Percentiles rank a stretch among this genome's conserved stretches.
These are phyloP conservation scores for Calycina herbarum DNA, from an alignment of 2,329 filamentous ascomycete genomes.

Conservation along the genomic window DNA sequence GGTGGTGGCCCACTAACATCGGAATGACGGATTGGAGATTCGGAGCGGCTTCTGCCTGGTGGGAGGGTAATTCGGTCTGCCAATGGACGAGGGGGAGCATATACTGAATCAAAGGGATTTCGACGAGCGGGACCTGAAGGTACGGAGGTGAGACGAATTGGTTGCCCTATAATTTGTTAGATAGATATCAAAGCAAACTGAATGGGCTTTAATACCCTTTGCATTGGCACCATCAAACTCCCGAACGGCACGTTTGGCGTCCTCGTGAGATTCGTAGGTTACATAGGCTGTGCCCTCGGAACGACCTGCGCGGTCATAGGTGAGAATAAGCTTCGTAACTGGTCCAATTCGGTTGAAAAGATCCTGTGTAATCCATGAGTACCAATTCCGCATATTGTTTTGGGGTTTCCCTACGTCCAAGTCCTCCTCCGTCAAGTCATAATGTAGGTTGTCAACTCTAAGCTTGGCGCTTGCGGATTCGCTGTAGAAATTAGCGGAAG, in stretches of 20 bases:
- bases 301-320: slow-evolving; percentile 85
- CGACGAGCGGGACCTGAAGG: slow-evolving; percentile 50
- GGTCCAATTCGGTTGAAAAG: slow-evolving; percentile 79
- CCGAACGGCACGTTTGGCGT: slow-evolving; percentile 72
- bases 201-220: slow-evolving; percentile 55
- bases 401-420: slow-evolving; percentile 59
- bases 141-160: slow-evolving; percentile 72
- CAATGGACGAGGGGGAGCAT: slow-evolving; percentile 56
- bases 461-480: slow-evolving; percentile 65
- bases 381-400: not conserved
- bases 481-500: slow-evolving; percentile 34
- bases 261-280: slow-evolving; percentile 69
- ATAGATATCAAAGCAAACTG: not conserved
- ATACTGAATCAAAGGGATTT: slow-evolving; percentile 58
- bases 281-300: slow-evolving; percentile 84
- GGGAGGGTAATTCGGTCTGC: slow-evolving; percentile 59
- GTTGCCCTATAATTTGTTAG: slow-evolving; percentile 58
- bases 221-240: slow-evolving; percentile 91
- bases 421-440: slow-evolving; percentile 84
- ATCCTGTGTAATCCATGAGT: slow-evolving; percentile 54
- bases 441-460: slow-evolving; percentile 87
- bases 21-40: slow-evolving; percentile 48
- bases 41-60: slow-evolving; percentile 59
- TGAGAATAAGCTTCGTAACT: slow-evolving; percentile 65
- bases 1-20: slow-evolving; percentile 38